Conservation (phyloP, 306 rosid genomes). For the Canavalia gladiata region DNA sequence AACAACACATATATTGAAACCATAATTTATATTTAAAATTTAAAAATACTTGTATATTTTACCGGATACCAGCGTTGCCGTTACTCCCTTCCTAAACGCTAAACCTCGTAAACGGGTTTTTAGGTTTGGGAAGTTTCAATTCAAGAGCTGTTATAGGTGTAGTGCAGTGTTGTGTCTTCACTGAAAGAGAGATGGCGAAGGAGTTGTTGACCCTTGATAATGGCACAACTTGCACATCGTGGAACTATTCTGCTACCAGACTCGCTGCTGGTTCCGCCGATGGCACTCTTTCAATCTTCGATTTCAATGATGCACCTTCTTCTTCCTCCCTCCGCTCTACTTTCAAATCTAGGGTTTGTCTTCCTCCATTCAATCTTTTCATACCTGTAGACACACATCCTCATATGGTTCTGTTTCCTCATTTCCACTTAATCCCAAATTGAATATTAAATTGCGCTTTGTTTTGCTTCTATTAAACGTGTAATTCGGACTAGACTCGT, state of each 20-base stretch:
- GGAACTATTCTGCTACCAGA: conserved; percentile 74
- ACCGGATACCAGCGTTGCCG: no score
- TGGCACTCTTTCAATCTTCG: conserved; percentile 79
- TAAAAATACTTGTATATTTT: no score
- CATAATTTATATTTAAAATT: no score
- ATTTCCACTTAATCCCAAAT: no score
- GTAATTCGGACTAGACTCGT: not conserved
- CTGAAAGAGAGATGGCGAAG: conserved; percentile 62
- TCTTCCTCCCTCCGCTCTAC: conserved; percentile 69
- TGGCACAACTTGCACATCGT: conserved; percentile 77
- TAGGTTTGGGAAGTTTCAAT: conserved; percentile 4
- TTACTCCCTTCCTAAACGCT: no score
- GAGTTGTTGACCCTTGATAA: conserved; percentile 68
- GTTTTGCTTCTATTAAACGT: not conserved
- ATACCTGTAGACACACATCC: no score
- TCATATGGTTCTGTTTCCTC: not conserved
- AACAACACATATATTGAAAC: no score
- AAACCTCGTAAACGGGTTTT: not conserved
- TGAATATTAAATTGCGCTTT: not conserved
- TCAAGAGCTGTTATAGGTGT: no score
- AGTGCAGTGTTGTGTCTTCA: not conserved
- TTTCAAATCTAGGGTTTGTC: conserved; percentile 71
- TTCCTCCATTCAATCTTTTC: not conserved
- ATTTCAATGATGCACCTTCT: conserved; percentile 64
- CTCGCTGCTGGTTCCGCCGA: conserved; percentile 77